A percentile compares a stretch with the other conserved stretches of the same genome.
Conservation (phyloP, 257 asterid genomes). For the Gynochthodes officinalis region DNA sequence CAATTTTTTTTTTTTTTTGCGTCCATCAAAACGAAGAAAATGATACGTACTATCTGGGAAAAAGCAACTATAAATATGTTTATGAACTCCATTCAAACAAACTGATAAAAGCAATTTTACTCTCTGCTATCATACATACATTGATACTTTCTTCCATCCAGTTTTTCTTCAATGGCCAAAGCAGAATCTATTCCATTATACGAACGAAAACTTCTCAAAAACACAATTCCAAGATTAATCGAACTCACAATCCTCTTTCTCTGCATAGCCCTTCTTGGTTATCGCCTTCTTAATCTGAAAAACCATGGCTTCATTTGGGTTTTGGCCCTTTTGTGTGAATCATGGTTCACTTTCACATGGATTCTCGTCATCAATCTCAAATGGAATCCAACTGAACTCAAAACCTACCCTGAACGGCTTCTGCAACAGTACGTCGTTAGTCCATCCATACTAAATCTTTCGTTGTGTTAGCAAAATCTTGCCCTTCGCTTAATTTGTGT, state of each 20-base stretch:
- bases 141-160: too few species aligned
- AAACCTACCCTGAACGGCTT: constrained; percentile 28
- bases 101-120: not conserved
- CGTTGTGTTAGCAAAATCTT: too few species aligned
- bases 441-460: too few species aligned
- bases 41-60: not conserved
- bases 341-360: constrained; percentile 43
- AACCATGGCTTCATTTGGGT: constrained; percentile 26
- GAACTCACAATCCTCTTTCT: constrained; percentile 34
- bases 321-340: constrained; percentile 31
- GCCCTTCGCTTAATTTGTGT: too few species aligned
- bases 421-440: constrained; percentile 29
- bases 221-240: constrained; percentile 19
- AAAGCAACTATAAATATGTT: not conserved
- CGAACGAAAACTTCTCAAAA: constrained; percentile 18
- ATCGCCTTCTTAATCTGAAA: constrained; percentile 20
- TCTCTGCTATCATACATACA: too few species aligned
- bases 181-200: constrained; percentile 20
- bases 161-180: constrained; percentile 18
- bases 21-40: too few species aligned
- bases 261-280: constrained; percentile 25
- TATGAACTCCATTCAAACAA: not conserved
- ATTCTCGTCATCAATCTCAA: constrained; percentile 27
- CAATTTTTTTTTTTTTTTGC: too few species aligned
- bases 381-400: constrained; percentile 26